Evolutionary conservation across 106 monocot genomes (phyloP), one percentile per base, ranked within the genome.

Genomic region (Narthecium ossifragum): DNA sequence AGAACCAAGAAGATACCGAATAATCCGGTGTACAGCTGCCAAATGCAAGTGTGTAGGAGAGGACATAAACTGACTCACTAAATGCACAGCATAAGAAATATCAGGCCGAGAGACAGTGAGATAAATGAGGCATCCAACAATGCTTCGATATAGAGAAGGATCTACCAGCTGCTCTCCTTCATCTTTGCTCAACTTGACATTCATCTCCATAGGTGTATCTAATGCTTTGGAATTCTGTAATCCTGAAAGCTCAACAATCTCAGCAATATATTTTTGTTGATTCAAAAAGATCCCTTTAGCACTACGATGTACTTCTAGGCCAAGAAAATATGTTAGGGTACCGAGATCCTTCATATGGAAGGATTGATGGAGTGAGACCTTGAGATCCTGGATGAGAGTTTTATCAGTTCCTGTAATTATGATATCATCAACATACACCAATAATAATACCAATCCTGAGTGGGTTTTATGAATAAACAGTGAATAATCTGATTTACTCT

Each of bases 371-470:
- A 64, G 50, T 8, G 6, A 21, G 17, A 4, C 0, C 20, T 34
- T 52, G 18, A 51, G 20, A 2, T 41, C 41, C 5, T 28, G 2
- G 12, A 13, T 17, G n/a, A 52, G 20, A 26, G 14, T 2, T 22
- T 6, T 1, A 25, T 22, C 5, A 11, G 21, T 41, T 0, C 55
- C 32, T 1, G 71, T 71, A 13, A 71, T 53, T 0, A 63, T 17
- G 14, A 63, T 43, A 14, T 72, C 64, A 58, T 72, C 64, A 2
- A 57, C 72, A 34, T 72, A 72, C 3, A 64, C 22, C 0, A 72
- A 29, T 5, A 72, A 13, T 43, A 25, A 28, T 9, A 34, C 1
- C 11, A 29, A 5, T 23, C 2, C 3, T 11, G 13, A 13, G 2
- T 12, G 0, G 1, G 25, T n/a, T 0, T 20, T 23, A 0, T 27